Evolutionary conservation across 108 stramenopile species (phyloP), one percentile per base, ranked within the genome.

Genomic region (Skeletonema marinoi): DNA sequence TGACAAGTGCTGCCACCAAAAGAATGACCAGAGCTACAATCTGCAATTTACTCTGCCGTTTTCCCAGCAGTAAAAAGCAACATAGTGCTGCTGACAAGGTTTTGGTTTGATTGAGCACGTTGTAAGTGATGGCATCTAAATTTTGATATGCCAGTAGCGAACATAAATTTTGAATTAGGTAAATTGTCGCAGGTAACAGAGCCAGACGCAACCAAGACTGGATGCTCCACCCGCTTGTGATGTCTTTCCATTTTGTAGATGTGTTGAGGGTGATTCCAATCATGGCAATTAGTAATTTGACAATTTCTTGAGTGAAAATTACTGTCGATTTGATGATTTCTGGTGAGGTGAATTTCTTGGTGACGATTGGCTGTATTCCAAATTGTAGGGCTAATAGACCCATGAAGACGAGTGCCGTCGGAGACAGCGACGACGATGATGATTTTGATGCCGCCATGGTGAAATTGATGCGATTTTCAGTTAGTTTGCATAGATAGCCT

Each of bases 61-160:
- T 82, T 21, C 94, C 96, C 92, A 97, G 89, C 14, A 98, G 72
- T 2, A 97, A 66, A 85, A 89, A 98, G 21, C 96, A 95, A 68
- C 93, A 97, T 13, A 98, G 42, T 4, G 98, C 98, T 9, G 98
- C 97, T 35, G 88, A 92, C 16, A 98, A 75, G 4, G 97, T 98
- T 65, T 98, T 98, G 33, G 97, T 98, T 71, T 98, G 98, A 73
- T 98, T 98, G 66, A 98, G 87, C 16, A 98, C 95, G 67, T 96
- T 98, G 83, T 94, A 98, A 9, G 95, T 96, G 3, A 98, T 65
- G 12, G 96, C 91, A 83, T 96, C 95, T 21, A 98, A 85, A 68
- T 96, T 88, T 84, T 93, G 91, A 66, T 97, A 98, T 13, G 96
- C 97, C 62, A 88, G 64, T 58, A 97, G 87, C 4, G 93, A 85